Conservation (phyloP, 1,139 yeast species). For the Debaryomyces fabryi region DNA sequence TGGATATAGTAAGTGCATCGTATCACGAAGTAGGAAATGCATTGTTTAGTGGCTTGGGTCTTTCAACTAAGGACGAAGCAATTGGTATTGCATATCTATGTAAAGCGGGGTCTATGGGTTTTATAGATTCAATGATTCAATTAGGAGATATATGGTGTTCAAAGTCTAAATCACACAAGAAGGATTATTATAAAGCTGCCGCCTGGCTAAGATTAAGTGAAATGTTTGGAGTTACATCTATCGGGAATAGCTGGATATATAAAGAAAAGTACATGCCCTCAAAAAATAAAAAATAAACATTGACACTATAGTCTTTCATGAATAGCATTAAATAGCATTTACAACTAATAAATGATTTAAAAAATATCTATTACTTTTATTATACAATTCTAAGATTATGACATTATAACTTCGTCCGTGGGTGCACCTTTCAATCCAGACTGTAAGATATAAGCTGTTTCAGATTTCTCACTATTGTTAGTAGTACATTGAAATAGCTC, state of each 20-base stretch:
- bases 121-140: slow-evolving; percentile 67
- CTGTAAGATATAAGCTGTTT: slow-evolving; percentile 23
- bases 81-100: slow-evolving; percentile 64
- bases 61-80: slow-evolving; percentile 52
- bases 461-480: slow-evolving; percentile 14
- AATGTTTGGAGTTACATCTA: slow-evolving; percentile 60
- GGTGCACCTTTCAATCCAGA: slow-evolving; percentile 17
- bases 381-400: neutral
- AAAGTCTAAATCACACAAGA: slow-evolving; percentile 56
- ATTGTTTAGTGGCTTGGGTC: slow-evolving; percentile 62
- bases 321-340: slow-evolving; percentile 2
- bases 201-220: slow-evolving; percentile 73
- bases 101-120: slow-evolving; percentile 71
- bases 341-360: neutral
- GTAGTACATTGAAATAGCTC: slow-evolving; percentile 26
- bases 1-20: slow-evolving; percentile 34
- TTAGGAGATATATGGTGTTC: slow-evolving; percentile 73
- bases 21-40: slow-evolving; percentile 64
- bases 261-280: slow-evolving; percentile 62
- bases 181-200: slow-evolving; percentile 66
- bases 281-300: neutral
- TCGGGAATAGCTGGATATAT: slow-evolving; percentile 80
- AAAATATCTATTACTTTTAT: neutral
- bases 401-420: neutral
- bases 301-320: neutral